Conservation (phyloP, 495 filamentous ascomycete genomes). For the Acidiella bohemica region DNA sequence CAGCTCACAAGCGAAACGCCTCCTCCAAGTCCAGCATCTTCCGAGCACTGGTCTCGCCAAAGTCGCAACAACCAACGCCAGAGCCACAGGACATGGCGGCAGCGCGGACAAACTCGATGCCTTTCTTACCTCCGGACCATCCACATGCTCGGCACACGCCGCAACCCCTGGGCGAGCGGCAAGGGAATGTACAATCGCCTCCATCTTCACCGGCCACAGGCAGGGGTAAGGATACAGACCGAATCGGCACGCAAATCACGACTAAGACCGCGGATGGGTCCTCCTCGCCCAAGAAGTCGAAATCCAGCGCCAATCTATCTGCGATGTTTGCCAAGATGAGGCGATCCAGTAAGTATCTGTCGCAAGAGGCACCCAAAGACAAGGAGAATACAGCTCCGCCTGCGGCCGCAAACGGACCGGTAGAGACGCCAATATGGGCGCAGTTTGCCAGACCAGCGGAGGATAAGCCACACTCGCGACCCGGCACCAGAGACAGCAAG, state of each 20-base stretch:
- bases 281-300: constrained; percentile 63
- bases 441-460: constrained; percentile 40
- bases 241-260: constrained; percentile 36
- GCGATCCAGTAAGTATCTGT: constrained; percentile 40
- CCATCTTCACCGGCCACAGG: constrained; percentile 7
- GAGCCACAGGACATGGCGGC: neutral
- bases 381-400: constrained; percentile 64
- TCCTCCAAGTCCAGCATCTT: constrained; percentile 21
- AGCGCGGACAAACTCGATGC: constrained; percentile 9
- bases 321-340: constrained; percentile 49
- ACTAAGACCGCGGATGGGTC: constrained; percentile 35
- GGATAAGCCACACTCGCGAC: constrained; percentile 1
- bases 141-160: constrained; percentile 21
- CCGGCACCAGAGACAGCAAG: constrained; percentile 11
- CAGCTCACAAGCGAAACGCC: constrained; percentile 12
- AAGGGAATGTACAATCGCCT: constrained; percentile 17
- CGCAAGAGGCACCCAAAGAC: constrained; percentile 39
- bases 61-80: constrained; percentile 2
- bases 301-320: constrained; percentile 66
- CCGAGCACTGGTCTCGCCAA: constrained; percentile 15
- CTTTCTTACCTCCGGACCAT: constrained; percentile 23
- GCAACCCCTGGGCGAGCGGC: constrained; percentile 13
- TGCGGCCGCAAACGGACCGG: constrained; percentile 40
- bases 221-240: constrained; percentile 28
- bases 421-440: constrained; percentile 57